phyloP scores from a whole-genome alignment of 106 monocot genomes.

The Dioscorea alata region DNA sequence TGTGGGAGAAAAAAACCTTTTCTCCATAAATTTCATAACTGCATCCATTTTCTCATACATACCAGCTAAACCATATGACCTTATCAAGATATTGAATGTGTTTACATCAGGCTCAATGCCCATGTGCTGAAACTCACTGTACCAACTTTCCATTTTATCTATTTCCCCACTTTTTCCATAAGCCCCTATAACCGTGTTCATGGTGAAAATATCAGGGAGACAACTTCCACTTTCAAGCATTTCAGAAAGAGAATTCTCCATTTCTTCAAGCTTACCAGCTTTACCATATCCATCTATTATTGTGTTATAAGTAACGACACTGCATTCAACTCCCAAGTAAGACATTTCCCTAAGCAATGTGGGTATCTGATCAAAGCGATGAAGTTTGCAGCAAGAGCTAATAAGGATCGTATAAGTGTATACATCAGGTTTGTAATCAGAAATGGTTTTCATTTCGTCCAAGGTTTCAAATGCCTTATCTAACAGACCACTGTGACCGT shows the following conservation, averaged over 20 bases:
- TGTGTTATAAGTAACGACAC: constrained; percentile 63
- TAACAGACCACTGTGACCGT: constrained; percentile 45
- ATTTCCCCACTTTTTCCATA: constrained; percentile 53
- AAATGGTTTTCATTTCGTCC: constrained; percentile 80
- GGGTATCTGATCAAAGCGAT: constrained; percentile 54
- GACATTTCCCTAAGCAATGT: constrained; percentile 73
- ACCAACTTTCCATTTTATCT: constrained; percentile 78
- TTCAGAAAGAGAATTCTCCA: constrained; percentile 51
- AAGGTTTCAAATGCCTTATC: constrained; percentile 56
- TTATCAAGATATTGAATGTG: constrained; percentile 91
- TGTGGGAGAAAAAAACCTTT: constrained; percentile 63
- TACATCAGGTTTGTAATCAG: constrained; percentile 72
- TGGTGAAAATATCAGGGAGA: constrained; percentile 64
- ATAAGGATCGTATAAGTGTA: constrained; percentile 80
- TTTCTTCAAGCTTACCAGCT: constrained; percentile 60
- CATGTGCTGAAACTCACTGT: constrained; percentile 75
- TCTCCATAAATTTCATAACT: constrained; percentile 73
- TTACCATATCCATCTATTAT: constrained; percentile 93
- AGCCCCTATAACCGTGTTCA: constrained; percentile 80
- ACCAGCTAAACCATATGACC: constrained; percentile 64
- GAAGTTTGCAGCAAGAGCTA: constrained; percentile 48
- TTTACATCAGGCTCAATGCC: constrained; percentile 67
- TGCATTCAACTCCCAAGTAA: constrained; percentile 60
- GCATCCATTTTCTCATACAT: constrained; percentile 54
- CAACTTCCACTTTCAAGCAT: constrained; percentile 73